These are phyloP conservation scores for Moelleriella libera DNA, from an alignment of 2,329 filamentous ascomycete species.

Conservation along the genomic window DNA sequence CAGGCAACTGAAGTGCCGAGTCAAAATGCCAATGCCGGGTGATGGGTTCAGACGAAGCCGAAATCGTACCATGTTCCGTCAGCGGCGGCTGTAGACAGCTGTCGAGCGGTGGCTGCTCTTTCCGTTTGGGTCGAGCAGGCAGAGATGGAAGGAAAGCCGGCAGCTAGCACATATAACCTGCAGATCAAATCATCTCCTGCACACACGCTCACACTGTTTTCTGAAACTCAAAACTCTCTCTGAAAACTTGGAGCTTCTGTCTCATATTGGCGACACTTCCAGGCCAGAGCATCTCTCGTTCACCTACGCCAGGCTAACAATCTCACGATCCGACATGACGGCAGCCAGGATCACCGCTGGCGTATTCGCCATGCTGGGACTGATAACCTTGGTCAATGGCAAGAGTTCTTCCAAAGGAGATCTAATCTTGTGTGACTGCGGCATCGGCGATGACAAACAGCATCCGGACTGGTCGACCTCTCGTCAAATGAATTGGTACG, in stretches of 20 bases:
- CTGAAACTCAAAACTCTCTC: not conserved
- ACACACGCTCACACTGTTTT: not conserved
- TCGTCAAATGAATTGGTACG: slow-evolving; percentile 29
- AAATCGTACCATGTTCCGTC: no score
- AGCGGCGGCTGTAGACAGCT: not conserved
- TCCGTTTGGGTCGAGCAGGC: slow-evolving; percentile 5
- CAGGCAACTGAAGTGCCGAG: no score
- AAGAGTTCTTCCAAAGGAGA: slow-evolving; percentile 18
- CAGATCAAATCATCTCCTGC: not conserved
- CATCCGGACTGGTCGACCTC: slow-evolving; percentile 26
- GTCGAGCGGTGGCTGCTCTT: not conserved
- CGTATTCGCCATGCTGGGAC: slow-evolving; percentile 9
- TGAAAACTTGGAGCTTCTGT: not conserved
- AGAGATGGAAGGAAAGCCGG: slow-evolving; percentile 9
- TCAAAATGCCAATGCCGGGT: no score
- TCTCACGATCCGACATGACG: slow-evolving; percentile 9
- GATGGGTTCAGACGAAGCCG: no score
- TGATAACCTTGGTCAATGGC: slow-evolving; percentile 9
- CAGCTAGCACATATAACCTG: not conserved
- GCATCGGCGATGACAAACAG: slow-evolving; percentile 25
- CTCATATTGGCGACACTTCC: no score
- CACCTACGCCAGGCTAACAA: no score
- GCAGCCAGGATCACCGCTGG: slow-evolving; percentile 9
- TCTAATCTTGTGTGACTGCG: slow-evolving; percentile 26
- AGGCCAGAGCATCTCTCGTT: no score